These are phyloP conservation scores for Chrysosporium keratinophilum DNA, from an alignment of 2,329 filamentous ascomycete species.

Conservation along the genomic window DNA sequence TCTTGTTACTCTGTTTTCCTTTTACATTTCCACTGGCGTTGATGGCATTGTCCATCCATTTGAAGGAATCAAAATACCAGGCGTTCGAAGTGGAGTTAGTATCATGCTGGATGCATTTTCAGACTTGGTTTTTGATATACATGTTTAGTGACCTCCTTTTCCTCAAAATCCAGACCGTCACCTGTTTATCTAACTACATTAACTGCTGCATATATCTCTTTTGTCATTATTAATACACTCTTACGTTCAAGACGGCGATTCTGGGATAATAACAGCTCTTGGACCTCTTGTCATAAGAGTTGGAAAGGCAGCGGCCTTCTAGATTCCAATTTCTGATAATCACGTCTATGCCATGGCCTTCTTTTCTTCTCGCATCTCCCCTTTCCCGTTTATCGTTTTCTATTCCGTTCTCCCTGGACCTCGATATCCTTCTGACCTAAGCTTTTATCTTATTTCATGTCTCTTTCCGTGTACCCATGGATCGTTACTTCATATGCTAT, in stretches of 20 bases:
- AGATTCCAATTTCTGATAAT: not conserved
- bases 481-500: no score
- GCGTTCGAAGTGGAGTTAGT: not conserved
- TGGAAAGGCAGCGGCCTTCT: not conserved
- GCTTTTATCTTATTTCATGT: no score
- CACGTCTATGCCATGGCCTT: not conserved
- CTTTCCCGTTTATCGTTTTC: no score
- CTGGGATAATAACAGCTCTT: not conserved
- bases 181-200: constrained; percentile 2
- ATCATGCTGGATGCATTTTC: constrained; percentile 2
- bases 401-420: no score
- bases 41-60: not conserved
- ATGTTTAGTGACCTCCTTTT: no score
- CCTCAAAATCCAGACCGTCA: not conserved
- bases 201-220: constrained; percentile 5
- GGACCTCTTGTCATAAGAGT: not conserved
- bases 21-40: constrained; percentile 3
- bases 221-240: constrained; percentile 1
- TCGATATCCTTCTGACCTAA: no score
- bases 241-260: not conserved
- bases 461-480: no score
- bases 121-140: constrained; percentile 2
- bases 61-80: constrained; percentile 3
- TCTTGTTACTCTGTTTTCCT: not conserved
- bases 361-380: not conserved